These are phyloP conservation scores for Colletotrichum gloeosporioides DNA, from an alignment of 2,329 filamentous ascomycete genomes.

Conservation along the genomic window DNA sequence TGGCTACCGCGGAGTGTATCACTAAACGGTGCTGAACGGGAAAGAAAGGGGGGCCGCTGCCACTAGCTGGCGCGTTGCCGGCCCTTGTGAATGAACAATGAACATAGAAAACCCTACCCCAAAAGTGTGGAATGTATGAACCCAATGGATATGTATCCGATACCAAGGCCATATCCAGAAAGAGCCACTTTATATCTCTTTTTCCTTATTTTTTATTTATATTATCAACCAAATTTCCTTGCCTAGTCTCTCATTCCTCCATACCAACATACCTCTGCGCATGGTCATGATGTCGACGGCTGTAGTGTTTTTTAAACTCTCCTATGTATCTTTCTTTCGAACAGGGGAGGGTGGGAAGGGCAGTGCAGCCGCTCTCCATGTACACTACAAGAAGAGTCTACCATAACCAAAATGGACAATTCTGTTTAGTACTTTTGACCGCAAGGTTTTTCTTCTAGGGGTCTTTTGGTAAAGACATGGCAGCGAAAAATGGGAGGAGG, in stretches of 20 bases:
- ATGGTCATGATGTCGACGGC: constrained; percentile 18
- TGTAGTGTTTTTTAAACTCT: not conserved
- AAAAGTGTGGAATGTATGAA: constrained; percentile 19
- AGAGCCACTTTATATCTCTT: constrained; percentile 19
- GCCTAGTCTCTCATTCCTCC: constrained; percentile 1
- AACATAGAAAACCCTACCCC: constrained; percentile 1
- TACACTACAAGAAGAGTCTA: not conserved
- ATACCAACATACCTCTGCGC: constrained; percentile 1
- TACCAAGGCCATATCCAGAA: constrained; percentile 1
- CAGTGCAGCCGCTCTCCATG: not conserved
- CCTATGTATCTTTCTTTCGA: not conserved
- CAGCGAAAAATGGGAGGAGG: not conserved
- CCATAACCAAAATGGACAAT: not conserved
- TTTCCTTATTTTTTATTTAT: constrained; percentile 22
- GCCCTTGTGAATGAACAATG: constrained; percentile 6
- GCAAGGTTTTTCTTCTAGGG: not conserved
- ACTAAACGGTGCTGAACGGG: not conserved
- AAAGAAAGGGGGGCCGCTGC: not conserved
- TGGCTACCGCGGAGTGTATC: constrained; percentile 20
- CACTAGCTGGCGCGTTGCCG: not conserved
- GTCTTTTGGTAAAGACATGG: not conserved
- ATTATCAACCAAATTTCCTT: constrained; percentile 6
- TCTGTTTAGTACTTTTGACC: not conserved
- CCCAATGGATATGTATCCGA: not conserved
- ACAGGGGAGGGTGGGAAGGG: not conserved